These are phyloP conservation scores for Salvia rosmarinus DNA, from an alignment of 257 asterid genomes.

Conservation along the genomic window DNA sequence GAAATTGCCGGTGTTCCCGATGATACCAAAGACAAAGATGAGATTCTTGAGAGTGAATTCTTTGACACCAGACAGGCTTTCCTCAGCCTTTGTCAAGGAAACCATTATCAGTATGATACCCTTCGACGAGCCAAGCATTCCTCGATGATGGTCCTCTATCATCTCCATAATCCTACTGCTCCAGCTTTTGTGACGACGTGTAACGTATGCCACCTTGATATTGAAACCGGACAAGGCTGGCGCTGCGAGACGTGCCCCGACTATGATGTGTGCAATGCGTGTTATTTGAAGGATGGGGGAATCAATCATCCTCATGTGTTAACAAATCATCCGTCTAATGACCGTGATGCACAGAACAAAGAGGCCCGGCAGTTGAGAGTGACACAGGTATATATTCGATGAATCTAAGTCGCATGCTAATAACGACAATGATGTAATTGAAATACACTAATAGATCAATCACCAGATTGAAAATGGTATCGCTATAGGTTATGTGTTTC, in stretches of 20 bases:
- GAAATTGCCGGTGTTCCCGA: slow-evolving; percentile 63
- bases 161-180: slow-evolving; percentile 97
- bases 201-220: slow-evolving; percentile 74
- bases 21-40: slow-evolving; percentile 90
- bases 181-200: slow-evolving; percentile 92
- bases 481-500: not conserved
- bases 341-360: slow-evolving; percentile 89
- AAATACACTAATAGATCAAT: not conserved
- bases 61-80: slow-evolving; percentile 99
- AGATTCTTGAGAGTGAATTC: slow-evolving; percentile 94
- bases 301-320: slow-evolving; percentile 85
- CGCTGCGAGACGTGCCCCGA: slow-evolving; percentile 94
- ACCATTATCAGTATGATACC: slow-evolving; percentile 96
- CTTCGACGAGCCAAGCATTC: slow-evolving; percentile 99
- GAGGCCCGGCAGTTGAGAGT: slow-evolving; percentile 95
- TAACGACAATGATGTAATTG: not conserved
- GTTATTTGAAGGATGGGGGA: slow-evolving; percentile 85
- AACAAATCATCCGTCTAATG: slow-evolving; percentile 85
- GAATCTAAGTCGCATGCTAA: not conserved
- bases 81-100: slow-evolving; percentile 97
- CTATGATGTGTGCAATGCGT: slow-evolving; percentile 82
- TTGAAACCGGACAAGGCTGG: slow-evolving; percentile 98
- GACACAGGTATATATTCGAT: slow-evolving; percentile 59
- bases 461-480: not conserved
- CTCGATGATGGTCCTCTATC: slow-evolving; percentile 99